Percentiles rank a stretch among this genome's conserved stretches.
phyloP scores from a whole-genome alignment of 768 basidiomycete genomes.

The Dioszegia crocea region DNA sequence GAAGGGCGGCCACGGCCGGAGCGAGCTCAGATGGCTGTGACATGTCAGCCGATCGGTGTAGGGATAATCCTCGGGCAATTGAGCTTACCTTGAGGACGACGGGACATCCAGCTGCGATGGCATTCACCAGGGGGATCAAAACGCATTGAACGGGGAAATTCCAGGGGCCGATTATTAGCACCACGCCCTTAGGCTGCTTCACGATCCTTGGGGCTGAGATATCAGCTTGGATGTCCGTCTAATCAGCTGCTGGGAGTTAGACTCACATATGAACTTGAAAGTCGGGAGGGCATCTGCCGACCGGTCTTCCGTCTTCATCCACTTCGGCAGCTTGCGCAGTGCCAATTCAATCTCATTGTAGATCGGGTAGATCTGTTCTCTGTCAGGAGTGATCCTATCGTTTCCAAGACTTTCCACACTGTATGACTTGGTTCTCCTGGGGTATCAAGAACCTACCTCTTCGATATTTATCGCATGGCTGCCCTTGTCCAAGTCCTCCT shows the following conservation, averaged over 20 bases:
- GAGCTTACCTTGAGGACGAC: conserved; percentile 43
- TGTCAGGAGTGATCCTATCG: too few relatives aligned
- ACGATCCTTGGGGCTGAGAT: conserved; percentile 31
- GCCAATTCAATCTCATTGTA: conserved; percentile 45
- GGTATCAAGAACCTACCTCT: conserved; percentile 47
- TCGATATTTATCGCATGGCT: conserved; percentile 26
- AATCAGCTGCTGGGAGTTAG: not conserved
- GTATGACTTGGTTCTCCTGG: too few relatives aligned
- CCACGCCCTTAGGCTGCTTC: conserved; percentile 48
- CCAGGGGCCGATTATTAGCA: conserved; percentile 47
- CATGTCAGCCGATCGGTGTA: not conserved
- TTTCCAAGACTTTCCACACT: too few relatives aligned
- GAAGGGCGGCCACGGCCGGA: conserved; percentile 34
- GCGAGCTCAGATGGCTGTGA: conserved; percentile 46
- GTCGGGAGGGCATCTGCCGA: conserved; percentile 34
- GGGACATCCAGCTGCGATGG: conserved; percentile 50
- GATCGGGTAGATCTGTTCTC: conserved; percentile 27
- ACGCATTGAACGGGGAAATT: conserved; percentile 47
- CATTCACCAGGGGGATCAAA: conserved; percentile 41
- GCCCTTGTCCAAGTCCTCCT: conserved; percentile 42
- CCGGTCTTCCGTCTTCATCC: conserved; percentile 46
- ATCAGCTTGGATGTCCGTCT: conserved; percentile 1
- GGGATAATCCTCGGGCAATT: too few relatives aligned
- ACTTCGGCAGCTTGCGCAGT: conserved; percentile 32
- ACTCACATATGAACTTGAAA: conserved; percentile 43